These are phyloP conservation scores for Kodamaea sp. DNA, from an alignment of 1,139 yeast species.

Conservation along the genomic window DNA sequence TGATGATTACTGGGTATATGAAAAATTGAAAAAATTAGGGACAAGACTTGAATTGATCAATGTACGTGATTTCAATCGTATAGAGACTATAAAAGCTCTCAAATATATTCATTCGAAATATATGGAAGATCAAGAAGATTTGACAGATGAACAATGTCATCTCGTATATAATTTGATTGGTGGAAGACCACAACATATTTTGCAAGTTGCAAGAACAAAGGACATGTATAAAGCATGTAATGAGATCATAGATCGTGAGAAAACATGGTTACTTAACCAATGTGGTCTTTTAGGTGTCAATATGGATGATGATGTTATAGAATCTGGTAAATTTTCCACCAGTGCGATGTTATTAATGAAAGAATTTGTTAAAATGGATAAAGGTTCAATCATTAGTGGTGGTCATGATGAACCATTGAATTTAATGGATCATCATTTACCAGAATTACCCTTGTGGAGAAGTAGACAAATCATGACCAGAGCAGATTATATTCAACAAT, in stretches of 20 bases:
- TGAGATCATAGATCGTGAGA: slow-evolving; percentile 70
- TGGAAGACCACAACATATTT: slow-evolving; percentile 80
- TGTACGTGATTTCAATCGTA: slow-evolving; percentile 60
- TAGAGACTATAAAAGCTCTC: slow-evolving; percentile 56
- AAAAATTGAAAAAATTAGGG: slow-evolving; percentile 66
- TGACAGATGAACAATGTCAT: slow-evolving; percentile 38
- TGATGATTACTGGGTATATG: slow-evolving; percentile 87
- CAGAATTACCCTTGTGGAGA: slow-evolving; percentile 78
- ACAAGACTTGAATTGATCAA: slow-evolving; percentile 73
- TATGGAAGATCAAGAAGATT: slow-evolving; percentile 23
- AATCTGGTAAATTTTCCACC: slow-evolving; percentile 71
- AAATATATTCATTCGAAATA: slow-evolving; percentile 48
- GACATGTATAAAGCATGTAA: slow-evolving; percentile 66
- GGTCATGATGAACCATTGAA: slow-evolving; percentile 11
- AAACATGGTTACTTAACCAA: slow-evolving; percentile 81
- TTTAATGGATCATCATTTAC: slow-evolving; percentile 51
- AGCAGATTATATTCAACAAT: slow-evolving; percentile 71
- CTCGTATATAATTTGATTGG: slow-evolving; percentile 70
- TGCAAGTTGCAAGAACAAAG: slow-evolving; percentile 65
- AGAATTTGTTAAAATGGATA: slow-evolving; percentile 69
- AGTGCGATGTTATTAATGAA: slow-evolving; percentile 75
- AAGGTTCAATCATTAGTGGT: slow-evolving; percentile 30
- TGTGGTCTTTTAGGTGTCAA: slow-evolving; percentile 72
- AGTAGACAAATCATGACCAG: slow-evolving; percentile 84
- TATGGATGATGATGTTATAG: slow-evolving; percentile 92